phyloP scores from a whole-genome alignment of 228 moss, liverwort and hornwort genomes.

The Sphagnum magellanicum region DNA sequence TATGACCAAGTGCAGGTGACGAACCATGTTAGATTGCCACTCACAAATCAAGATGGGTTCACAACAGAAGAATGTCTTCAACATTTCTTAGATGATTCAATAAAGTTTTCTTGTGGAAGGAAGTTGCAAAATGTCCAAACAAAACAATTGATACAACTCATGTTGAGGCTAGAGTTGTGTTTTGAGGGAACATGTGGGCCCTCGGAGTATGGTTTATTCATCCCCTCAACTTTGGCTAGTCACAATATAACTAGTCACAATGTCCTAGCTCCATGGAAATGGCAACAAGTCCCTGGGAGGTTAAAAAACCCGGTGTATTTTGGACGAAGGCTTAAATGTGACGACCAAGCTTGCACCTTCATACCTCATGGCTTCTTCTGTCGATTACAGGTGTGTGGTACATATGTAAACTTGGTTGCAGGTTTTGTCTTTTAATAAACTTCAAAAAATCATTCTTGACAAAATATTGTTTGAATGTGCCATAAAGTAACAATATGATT shows the following conservation, averaged over 20 bases:
- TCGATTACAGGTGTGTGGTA: neutral
- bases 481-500: too few relatives aligned
- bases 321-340: neutral
- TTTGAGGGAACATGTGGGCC: neutral
- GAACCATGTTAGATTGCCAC: neutral
- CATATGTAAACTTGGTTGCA: too few relatives aligned
- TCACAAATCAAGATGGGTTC: too few relatives aligned
- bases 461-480: too few relatives aligned
- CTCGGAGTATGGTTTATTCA: neutral
- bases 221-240: neutral
- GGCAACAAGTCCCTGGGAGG: neutral
- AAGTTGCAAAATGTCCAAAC: neutral
- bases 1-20: neutral
- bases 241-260: neutral
- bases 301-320: neutral
- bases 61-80: neutral
- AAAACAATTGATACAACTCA: neutral
- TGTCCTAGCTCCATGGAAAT: neutral
- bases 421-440: too few relatives aligned
- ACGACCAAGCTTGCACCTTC: neutral
- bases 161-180: slow-evolving; percentile 4
- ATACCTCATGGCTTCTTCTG: neutral
- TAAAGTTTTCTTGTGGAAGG: neutral
- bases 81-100: neutral
- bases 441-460: too few relatives aligned